These are phyloP conservation scores for Tricholoma terreum DNA, from an alignment of 768 basidiomycete species.

Conservation along the genomic window DNA sequence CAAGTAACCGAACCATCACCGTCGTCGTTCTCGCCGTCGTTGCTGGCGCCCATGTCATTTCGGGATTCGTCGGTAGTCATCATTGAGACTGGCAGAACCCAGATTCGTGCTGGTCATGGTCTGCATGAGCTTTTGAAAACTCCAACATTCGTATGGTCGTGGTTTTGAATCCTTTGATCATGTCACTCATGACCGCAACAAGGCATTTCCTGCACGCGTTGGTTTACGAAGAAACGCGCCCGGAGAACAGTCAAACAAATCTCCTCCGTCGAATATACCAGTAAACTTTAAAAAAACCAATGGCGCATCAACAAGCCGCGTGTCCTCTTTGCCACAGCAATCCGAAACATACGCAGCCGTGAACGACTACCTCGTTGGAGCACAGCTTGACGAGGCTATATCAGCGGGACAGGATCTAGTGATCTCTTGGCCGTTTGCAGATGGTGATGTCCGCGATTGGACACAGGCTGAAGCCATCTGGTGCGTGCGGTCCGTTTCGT, in stretches of 20 bases:
- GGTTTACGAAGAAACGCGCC: slow-evolving; percentile 58
- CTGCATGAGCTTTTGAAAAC: slow-evolving; percentile 74
- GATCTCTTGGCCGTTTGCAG: slow-evolving; percentile 80
- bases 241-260: slow-evolving; percentile 28
- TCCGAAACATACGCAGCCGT: slow-evolving; percentile 46
- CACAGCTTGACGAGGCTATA: slow-evolving; percentile 77
- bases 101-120: slow-evolving; percentile 74
- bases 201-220: slow-evolving; percentile 82
- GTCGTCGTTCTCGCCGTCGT: neutral
- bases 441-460: slow-evolving; percentile 74
- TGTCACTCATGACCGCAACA: slow-evolving; percentile 8
- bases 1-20: neutral
- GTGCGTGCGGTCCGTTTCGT: slow-evolving; percentile 40
- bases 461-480: slow-evolving; percentile 86
- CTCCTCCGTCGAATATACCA: slow-evolving; percentile 19
- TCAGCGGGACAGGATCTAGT: slow-evolving; percentile 68
- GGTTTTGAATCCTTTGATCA: neutral
- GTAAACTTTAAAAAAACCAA: slow-evolving; percentile 15
- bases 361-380: slow-evolving; percentile 80
- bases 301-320: slow-evolving; percentile 44
- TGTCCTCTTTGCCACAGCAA: slow-evolving; percentile 45
- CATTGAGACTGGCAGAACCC: slow-evolving; percentile 73
- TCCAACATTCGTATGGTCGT: slow-evolving; percentile 68
- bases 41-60: slow-evolving; percentile 50
- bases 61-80: slow-evolving; percentile 80